phyloP scores from a whole-genome alignment of 352 stramenopile species.

The Phytophthora hybrid region DNA sequence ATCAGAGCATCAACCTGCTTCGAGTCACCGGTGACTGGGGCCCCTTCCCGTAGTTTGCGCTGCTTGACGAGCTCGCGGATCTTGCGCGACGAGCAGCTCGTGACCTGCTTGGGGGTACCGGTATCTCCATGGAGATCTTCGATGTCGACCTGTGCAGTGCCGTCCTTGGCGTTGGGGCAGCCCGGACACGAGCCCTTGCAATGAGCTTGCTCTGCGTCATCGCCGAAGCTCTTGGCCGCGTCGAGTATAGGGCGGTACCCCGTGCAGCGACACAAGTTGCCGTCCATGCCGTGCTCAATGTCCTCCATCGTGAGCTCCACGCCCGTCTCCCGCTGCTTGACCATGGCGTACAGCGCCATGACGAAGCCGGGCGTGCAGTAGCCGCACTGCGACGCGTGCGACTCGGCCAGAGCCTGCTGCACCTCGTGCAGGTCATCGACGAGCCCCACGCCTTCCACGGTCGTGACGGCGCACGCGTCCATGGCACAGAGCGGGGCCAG shows the following conservation, averaged over 20 bases:
- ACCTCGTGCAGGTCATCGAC: slow-evolving; percentile 77
- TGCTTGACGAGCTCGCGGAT: slow-evolving; percentile 65
- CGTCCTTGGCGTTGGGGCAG: slow-evolving; percentile 72
- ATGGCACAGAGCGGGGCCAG: slow-evolving; percentile 84
- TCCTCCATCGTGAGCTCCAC: slow-evolving; percentile 83
- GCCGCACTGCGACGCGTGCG: slow-evolving; percentile 95
- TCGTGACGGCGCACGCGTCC: slow-evolving; percentile 88
- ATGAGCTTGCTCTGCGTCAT: slow-evolving; percentile 61
- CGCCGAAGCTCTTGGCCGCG: slow-evolving; percentile 87
- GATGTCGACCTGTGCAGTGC: slow-evolving; percentile 53
- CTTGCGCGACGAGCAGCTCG: slow-evolving; percentile 75
- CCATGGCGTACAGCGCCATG: slow-evolving; percentile 87
- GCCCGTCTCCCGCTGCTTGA: slow-evolving; percentile 77
- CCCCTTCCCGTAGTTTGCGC: slow-evolving; percentile 34
- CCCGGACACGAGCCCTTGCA: slow-evolving; percentile 73
- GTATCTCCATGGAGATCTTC: slow-evolving; percentile 53
- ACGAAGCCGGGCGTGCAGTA: slow-evolving; percentile 93
- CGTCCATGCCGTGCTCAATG: slow-evolving; percentile 95
- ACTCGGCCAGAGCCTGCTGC: slow-evolving; percentile 91
- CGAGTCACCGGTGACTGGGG: slow-evolving; percentile 29
- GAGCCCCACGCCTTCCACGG: slow-evolving; percentile 80
- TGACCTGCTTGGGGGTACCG: slow-evolving; percentile 43
- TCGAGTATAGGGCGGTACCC: slow-evolving; percentile 88
- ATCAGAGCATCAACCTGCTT: slow-evolving; percentile 27
- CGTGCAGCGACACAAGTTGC: slow-evolving; percentile 97